Evolutionary conservation across 495 filamentous ascomycete species (phyloP), one percentile per base, ranked within the genome.

Genomic region (Aspergillus sclerotiicarbonarius): DNA sequence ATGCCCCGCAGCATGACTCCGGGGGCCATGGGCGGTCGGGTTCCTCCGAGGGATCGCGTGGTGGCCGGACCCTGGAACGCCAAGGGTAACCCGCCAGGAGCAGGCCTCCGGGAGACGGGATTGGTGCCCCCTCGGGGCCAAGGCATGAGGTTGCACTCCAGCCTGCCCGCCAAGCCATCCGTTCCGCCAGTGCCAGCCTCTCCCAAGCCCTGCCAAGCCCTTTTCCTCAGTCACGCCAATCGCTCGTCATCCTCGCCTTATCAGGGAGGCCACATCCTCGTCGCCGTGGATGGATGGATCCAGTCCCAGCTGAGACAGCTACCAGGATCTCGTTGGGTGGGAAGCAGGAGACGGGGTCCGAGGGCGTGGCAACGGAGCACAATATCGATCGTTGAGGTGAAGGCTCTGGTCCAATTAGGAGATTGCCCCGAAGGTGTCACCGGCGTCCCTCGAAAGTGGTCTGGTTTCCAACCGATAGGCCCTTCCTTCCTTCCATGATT

Each of bases 61-160:
- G 37, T 41, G 1, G 13, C 13, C 15, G 37, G 37, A 41, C 37
- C 37, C 37, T 41, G 37, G 37, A 2, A n/a, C 13, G 37, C 13
- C 5, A 41, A n/a, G 37, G 2, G 20, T 13, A 49, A 21, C 21
- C 21, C 21, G 6, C 20, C 46, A 49, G 46, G 46, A 31, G 13
- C 29, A 50, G 6, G 6, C 47, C 13, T 50, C 47, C 47, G 47
- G 2, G 0, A 12, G 12, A 1, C 0, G 25, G 15, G 12, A 50
- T 50, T 50, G 47, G 47, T 8, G 13, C 15, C 13, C 25, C 47
- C 47, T 31, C 25, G 25, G 21, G 18, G 25, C 47, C 54, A 56
- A 56, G 54, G 61, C 16, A 4, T 57, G 32, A 54, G 45, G 60
- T 61, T 65, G 62, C 65, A 65, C 46, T 60, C 48, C 21, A 52